These are phyloP conservation scores for Lumnitzera littorea DNA, from an alignment of 345 rosid genomes.

Conservation along the genomic window DNA sequence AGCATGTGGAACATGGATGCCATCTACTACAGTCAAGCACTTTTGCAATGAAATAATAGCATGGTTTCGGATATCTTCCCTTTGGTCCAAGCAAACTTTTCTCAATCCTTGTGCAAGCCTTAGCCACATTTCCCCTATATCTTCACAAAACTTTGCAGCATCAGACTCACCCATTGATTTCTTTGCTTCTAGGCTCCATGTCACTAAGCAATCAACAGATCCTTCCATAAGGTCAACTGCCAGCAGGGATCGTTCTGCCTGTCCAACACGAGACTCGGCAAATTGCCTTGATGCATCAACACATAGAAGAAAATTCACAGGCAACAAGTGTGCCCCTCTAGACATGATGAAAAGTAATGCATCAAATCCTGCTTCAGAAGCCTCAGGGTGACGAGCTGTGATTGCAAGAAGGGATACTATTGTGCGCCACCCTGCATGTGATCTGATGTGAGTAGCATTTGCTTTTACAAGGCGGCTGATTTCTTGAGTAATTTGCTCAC, in stretches of 20 bases:
- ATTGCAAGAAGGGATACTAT: conserved; percentile 81
- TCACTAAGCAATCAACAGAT: conserved; percentile 68
- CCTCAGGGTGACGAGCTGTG: conserved; percentile 97
- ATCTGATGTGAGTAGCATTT: conserved; percentile 88
- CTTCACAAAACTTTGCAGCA: conserved; percentile 56
- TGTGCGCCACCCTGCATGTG: conserved; percentile 91
- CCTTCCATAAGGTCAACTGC: conserved; percentile 87
- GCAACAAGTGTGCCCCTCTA: conserved; percentile 71
- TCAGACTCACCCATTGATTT: conserved; percentile 76
- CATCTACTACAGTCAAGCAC: conserved; percentile 81
- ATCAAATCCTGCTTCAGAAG: conserved; percentile 93
- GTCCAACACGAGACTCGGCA: conserved; percentile 97
- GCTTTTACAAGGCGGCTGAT: conserved; percentile 94
- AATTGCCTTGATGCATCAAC: conserved; percentile 91
- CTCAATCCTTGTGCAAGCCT: conserved; percentile 89
- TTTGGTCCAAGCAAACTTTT: conserved; percentile 98
- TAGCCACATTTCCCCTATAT: conserved; percentile 95
- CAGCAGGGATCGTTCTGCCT: conserved; percentile 77
- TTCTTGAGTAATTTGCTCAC: conserved; percentile 92
- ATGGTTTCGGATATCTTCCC: conserved; percentile 92
- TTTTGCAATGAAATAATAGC: conserved; percentile 78
- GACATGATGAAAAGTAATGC: conserved; percentile 80
- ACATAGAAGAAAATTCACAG: conserved; percentile 78
- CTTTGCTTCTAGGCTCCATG: conserved; percentile 66
- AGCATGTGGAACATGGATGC: conserved; percentile 54